Base-by-base conservation (phyloP, 2,329 filamentous ascomycete species). In the Hortaea werneckii region DNA sequence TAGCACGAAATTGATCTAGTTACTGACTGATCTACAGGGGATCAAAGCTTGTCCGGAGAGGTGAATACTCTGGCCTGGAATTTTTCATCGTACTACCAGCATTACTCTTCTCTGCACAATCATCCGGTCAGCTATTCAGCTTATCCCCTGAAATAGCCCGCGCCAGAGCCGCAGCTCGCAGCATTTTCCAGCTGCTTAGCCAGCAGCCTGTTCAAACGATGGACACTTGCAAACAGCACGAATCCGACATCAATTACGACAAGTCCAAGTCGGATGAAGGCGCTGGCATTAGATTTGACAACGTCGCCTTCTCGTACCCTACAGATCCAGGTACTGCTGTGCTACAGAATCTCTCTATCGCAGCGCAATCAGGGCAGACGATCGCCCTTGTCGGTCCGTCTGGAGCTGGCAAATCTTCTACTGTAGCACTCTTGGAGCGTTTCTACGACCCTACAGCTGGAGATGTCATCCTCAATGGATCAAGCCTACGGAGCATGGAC, bases 341-440 rank as follows among this genome's bases (percentile, higher is more conserved):
- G 0, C 63, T 82, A 5, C 63, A 65, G 6, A 65, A 71, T 10
- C 56, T 80, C 4, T 71, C 59, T 6, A 66, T 82, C 29, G 62
- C 62, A 0, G 71, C 72, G 4, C 56, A 61, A 9, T 67, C 69
- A 1, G 77, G 77, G 3, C 66, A 78, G 44, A 79, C 74, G 0
- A 65, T 81, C 1, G 69, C 67, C 1, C 63, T 72, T 29, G 68
- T 71, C 1, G 69, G 69, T 2, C 64, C 67, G 12, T 69, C 65
- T 37, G 69, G 70, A 8, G 67, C 68, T 3, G 70, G 69, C 20
- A 73, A 72, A 53, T 68, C 66, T 1, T 67, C 67, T n/a, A 63
- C 65, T 1, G 61, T 72, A 8, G 59, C 68, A n/a, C 52, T 72
- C n/a, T 63, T 72, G 6, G 69, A 72, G 44, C 59, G 69, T 6